Base-by-base conservation (phyloP, 2,329 filamentous ascomycete genomes). In the Trichophyton simii region DNA sequence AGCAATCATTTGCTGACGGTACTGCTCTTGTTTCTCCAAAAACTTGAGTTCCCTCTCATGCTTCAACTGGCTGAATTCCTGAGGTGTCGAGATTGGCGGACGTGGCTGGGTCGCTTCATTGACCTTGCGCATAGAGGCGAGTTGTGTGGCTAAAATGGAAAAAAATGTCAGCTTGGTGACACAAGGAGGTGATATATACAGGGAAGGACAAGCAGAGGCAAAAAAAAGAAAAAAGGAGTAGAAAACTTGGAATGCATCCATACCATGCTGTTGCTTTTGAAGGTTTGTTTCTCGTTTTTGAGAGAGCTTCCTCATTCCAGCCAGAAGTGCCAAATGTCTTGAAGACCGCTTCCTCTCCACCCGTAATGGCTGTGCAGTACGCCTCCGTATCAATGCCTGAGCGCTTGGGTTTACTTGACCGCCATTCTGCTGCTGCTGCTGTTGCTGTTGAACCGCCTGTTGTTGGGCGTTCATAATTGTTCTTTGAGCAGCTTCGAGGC, bases 281-380 rank as follows among this genome's bases (percentile, higher is more conserved):
- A 85, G 78, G 28, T 84, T 82, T 9, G 88, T 87, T 75, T 99
- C 94, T 28, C 92, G 84, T 75, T 96, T 97, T 79, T 96, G 95
- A 0, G 91, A 91, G 57, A 96, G 75, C 72, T 97, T 99, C 48
- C 91, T 84, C 89, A 97, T 96, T 2, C 89, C 89, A 74, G 97
- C 92, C 66, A 99, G 86, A 68, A 97, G 81, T 54, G 88, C 88
- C 62, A 97, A 78, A 70, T 96, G 89, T 70, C 91, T 89, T 65
- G 91, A 88, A 65, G 90, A 89, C 65, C 89, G 86, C 61, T 91
- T 84, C 64, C 91, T 84, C 69, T 97, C 92, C 4, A 99, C 92
- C 59, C 89, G 83, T 36, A 94, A 77, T 2, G 92, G 91, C 62
- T 82, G 80, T 0, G 87, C 85, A 0, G 89, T 95, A 31, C 87